Evolutionary conservation across 352 stramenopile species (phyloP), one percentile per base, ranked within the genome.

Genomic region (Peronospora belbahrii): DNA sequence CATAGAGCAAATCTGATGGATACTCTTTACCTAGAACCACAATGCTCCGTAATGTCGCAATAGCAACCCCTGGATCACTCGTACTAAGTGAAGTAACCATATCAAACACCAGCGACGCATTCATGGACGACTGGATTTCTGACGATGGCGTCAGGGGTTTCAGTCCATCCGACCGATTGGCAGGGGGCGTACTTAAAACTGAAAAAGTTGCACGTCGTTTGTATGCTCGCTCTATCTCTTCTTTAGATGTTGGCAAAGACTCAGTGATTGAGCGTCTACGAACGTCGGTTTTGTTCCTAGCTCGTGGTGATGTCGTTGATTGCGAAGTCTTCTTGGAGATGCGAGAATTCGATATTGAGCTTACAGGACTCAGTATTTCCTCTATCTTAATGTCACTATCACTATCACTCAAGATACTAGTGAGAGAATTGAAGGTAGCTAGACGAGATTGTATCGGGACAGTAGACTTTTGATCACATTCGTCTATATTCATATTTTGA

Each of bases 1-100:
- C 56, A 35, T 85, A 92, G 6, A 88, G 72, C 55, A 92, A 43
- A 44, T 86, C 74, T 3, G 77, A 88, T 25, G 81, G 77, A 45
- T 88, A 88, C 48, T 89, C 78, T 46, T 87, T 90, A 4, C 78
- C 81, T 13, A 90, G 63, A 20, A 88, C 77, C n/a, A 92, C 81
- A 39, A 92, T 78, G 36, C 70, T 87, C 10, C 77, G 67, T 18
- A 92, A 62, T 3, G 81, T 80, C 27, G 75, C 72, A 45, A 88
- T 87, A 9, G 75, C 81, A 0, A 85, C 74, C 8, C 75, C 77
- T 0, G 81, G 81, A 56, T 92, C 78, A 46, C 87, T 92, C 3
- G 81, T 92, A 53, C 76, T 88, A 36, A 92, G 56, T 32, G 77
- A 83, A 48, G 74, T 87, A 40, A 86, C 77, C 72, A 88, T 88